Percentiles rank a stretch among this genome's conserved stretches.
These are phyloP conservation scores for Pichia nakasei DNA, from an alignment of 805 yeast genomes.

Conservation along the genomic window DNA sequence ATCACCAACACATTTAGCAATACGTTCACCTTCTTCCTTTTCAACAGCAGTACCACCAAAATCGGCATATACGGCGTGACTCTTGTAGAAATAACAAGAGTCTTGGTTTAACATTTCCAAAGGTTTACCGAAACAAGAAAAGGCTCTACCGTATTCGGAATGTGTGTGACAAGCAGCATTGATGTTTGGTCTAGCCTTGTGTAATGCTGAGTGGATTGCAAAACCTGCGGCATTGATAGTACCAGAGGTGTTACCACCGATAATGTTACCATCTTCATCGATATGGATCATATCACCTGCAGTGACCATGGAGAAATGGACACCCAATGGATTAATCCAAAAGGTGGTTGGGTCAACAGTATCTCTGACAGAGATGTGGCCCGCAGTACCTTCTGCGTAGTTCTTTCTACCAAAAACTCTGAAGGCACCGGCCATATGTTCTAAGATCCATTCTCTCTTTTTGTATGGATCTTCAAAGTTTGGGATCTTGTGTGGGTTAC, in stretches of 20 bases:
- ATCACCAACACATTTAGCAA: conserved; percentile 53
- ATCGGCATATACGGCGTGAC: conserved; percentile 54
- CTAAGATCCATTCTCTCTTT: conserved; percentile 45
- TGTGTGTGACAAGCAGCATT: conserved; percentile 69
- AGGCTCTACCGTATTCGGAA: conserved; percentile 55
- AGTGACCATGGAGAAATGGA: conserved; percentile 53
- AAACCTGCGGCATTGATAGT: conserved; percentile 62
- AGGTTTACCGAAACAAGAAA: conserved; percentile 53
- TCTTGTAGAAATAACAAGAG: conserved; percentile 54
- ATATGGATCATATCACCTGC: conserved; percentile 58
- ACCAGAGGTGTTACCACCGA: conserved; percentile 35
- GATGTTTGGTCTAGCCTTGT: conserved; percentile 59
- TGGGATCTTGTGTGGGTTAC: conserved; percentile 43
- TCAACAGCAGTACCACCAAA: conserved; percentile 78
- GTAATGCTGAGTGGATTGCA: conserved; percentile 58
- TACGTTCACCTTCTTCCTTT: conserved; percentile 48
- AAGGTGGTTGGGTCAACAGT: conserved; percentile 72
- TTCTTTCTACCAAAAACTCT: conserved; percentile 73
- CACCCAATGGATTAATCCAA: conserved; percentile 82
- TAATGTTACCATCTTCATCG: conserved; percentile 55
- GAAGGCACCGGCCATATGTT: conserved; percentile 81
- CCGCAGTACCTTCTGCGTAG: conserved; percentile 76
- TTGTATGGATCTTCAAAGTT: conserved; percentile 37
- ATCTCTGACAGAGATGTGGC: conserved; percentile 78
- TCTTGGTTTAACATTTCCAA: conserved; percentile 79